A percentile compares a stretch with the other conserved stretches of the same genome.
Conservation (phyloP, 1,284 basidiomycete species). For the Cystobasidium slooffiae region DNA sequence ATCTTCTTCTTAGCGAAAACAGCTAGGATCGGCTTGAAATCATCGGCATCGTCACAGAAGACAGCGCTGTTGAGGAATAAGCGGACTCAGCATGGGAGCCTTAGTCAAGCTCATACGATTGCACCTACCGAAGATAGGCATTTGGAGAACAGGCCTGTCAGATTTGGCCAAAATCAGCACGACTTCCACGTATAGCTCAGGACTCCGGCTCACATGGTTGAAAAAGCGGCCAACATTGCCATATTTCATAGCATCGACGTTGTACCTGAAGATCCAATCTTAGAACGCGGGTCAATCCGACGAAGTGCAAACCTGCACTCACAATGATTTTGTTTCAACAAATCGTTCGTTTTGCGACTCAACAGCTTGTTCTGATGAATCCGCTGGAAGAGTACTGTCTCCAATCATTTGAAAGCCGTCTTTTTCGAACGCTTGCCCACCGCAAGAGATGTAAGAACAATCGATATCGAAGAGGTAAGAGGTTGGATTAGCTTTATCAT, state of each 20-base stretch:
- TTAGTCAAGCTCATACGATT: background rate
- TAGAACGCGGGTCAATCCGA: background rate
- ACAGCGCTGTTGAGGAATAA: conserved; percentile 2
- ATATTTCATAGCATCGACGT: conserved; percentile 29
- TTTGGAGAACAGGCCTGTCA: conserved; percentile 36
- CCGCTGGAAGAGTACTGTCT: conserved; percentile 3
- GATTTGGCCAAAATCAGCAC: background rate
- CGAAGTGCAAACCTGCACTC: background rate
- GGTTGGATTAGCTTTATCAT: conserved; percentile 8
- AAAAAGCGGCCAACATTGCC: conserved; percentile 41
- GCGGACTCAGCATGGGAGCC: background rate
- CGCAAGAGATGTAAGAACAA: background rate
- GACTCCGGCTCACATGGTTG: conserved; percentile 31
- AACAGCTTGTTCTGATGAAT: background rate
- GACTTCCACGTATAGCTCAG: background rate
- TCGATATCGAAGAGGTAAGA: conserved; percentile 42
- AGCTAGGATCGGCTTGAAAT: conserved; percentile 32
- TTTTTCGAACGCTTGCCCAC: background rate
- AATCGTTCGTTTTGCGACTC: conserved; percentile 6
- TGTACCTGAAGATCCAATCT: conserved; percentile 4
- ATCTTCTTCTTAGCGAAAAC: conserved; percentile 36
- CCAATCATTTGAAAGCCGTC: conserved; percentile 24
- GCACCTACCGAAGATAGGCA: conserved; percentile 1
- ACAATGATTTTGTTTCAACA: conserved; percentile 5
- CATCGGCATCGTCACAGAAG: conserved; percentile 36